phyloP scores from a whole-genome alignment of 257 asterid genomes.

The Rauvolfia tetraphylla region DNA sequence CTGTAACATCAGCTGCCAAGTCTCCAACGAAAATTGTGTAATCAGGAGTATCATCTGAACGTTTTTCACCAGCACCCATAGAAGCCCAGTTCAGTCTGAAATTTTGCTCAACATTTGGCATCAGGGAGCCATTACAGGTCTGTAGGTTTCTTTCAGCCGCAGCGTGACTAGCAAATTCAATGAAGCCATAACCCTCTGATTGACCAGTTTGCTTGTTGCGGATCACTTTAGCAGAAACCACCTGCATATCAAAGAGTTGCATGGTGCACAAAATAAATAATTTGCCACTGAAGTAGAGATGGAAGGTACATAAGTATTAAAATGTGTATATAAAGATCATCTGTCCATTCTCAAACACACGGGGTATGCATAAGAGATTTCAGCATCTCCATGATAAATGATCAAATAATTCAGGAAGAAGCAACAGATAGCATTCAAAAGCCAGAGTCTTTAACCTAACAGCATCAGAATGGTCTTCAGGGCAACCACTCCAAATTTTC shows the following conservation, averaged over 20 bases:
- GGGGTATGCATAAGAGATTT: neutral
- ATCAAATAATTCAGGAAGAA: neutral
- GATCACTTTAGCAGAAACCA: slow-evolving; percentile 66
- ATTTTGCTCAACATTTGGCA: slow-evolving; percentile 76
- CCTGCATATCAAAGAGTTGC: slow-evolving; percentile 36
- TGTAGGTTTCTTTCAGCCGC: slow-evolving; percentile 80
- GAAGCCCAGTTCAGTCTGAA: slow-evolving; percentile 96
- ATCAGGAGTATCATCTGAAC: slow-evolving; percentile 65
- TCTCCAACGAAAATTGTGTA: slow-evolving; percentile 89
- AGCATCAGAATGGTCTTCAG: neutral
- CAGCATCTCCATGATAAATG: neutral
- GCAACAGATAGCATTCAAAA: neutral
- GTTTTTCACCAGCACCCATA: slow-evolving; percentile 86
- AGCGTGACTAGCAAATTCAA: slow-evolving; percentile 76
- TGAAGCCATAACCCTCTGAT: slow-evolving; percentile 90
- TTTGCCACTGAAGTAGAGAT: neutral
- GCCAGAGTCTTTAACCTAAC: neutral
- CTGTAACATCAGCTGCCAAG: slow-evolving; percentile 93
- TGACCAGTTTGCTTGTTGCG: slow-evolving; percentile 77
- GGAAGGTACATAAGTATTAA: neutral
- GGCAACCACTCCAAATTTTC: neutral
- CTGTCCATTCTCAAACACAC: neutral
- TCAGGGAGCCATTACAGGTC: slow-evolving; percentile 57
- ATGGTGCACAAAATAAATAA: neutral
- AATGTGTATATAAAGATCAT: neutral